These are phyloP conservation scores for Kuraishia floccosa DNA, from an alignment of 805 yeast species.

Conservation along the genomic window DNA sequence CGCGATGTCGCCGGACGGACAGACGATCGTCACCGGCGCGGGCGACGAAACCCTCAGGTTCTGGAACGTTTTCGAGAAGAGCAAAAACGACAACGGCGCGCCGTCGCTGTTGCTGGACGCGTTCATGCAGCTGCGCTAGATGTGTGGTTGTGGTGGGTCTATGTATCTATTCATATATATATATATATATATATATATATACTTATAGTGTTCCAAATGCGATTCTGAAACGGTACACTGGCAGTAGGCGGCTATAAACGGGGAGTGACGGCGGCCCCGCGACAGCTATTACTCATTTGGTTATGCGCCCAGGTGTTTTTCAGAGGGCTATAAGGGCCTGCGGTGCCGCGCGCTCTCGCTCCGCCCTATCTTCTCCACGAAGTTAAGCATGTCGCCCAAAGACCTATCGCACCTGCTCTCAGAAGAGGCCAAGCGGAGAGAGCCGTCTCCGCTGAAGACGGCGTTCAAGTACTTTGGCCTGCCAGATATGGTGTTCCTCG, in stretches of 20 bases:
- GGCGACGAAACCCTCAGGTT: slow-evolving; percentile 95
- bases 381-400: no score
- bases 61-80: slow-evolving; percentile 90
- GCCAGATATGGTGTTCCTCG: slow-evolving; percentile 78
- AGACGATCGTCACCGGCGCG: slow-evolving; percentile 94
- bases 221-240: no score
- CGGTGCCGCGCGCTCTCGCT: no score
- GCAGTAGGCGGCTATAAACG: no score
- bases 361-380: no score
- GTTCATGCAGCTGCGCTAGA: slow-evolving; percentile 57
- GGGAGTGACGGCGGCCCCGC: no score
- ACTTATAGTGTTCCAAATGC: not conserved
- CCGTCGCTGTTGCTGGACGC: slow-evolving; percentile 63
- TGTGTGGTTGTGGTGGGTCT: not conserved
- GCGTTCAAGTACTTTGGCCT: slow-evolving; percentile 68
- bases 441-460: slow-evolving; percentile 69
- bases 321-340: no score
- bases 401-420: slow-evolving; percentile 71
- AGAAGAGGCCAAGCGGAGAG: slow-evolving; percentile 66
- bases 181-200: not conserved
- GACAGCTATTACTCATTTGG: no score
- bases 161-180: not conserved
- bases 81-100: slow-evolving; percentile 42
- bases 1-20: slow-evolving; percentile 91
- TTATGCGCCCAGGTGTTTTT: no score